Base-by-base conservation (phyloP, 1,139 yeast genomes). In the Arxiozyma heterogenica region DNA sequence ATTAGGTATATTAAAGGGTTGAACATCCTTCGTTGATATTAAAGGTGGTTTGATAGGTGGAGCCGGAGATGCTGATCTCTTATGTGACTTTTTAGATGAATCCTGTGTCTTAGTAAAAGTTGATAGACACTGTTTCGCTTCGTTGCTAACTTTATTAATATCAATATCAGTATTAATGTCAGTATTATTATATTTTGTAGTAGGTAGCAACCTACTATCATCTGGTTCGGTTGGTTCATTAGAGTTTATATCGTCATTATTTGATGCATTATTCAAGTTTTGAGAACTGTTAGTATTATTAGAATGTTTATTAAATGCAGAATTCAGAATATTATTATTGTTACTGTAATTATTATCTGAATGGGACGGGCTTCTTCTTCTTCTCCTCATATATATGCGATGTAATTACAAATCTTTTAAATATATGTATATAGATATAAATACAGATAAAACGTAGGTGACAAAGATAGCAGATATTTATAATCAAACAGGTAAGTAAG, bases 351-450 rank as follows among this genome's bases (percentile, higher is more conserved):
- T 64, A 51, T 65, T 60, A 53, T 59, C 59, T 48, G 60, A 58
- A 59, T 64, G 61, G 51, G 71, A 67, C 70, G 71, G 71, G 71
- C 70, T 67, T 67, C 68, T 65, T 59, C 67, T 69, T 59, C 67
- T 69, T 51, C 54, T 54, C 47, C 54, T 52, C 53, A 52, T 51
- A 50, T 41, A 51, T 49, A 34, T 46, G 22, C 17, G n/a, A 39
- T 39, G 18, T 27, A 27, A 4, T 27, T 27, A 5, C 30, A 27
- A 27, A 27, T 27, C 30, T 27, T 27, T 11, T 27, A 27, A 27
- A 27, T 27, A 44, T 44, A 44, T 44, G 17, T 44, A 44, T 44
- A 17, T 41, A n/a, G 18, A 20, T 20, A 41, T 41, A 20, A 23
- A 41, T 20, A 20, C 20, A 41, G 18, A n/a, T 39, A 39, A 39